phyloP scores from a whole-genome alignment of 2,329 filamentous ascomycete genomes.

The Pezicula carpinea region DNA sequence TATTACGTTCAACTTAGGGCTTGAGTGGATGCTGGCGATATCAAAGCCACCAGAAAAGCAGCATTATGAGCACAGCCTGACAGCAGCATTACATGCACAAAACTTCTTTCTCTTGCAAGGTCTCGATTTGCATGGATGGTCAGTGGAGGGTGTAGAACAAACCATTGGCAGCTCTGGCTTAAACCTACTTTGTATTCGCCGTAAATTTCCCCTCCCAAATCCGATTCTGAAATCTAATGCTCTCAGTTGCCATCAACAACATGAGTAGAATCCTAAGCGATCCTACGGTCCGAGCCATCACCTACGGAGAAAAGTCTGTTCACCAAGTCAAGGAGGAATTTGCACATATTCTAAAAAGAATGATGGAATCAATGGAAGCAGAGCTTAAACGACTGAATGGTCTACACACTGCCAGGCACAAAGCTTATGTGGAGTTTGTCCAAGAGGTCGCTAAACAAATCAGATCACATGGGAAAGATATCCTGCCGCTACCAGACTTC shows the following conservation, averaged over 20 bases:
- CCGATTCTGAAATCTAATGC: not conserved
- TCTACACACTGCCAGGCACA: conserved; percentile 10
- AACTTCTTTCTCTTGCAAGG: conserved; percentile 9
- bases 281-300: conserved; percentile 6
- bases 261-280: conserved; percentile 3
- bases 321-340: conserved; percentile 4
- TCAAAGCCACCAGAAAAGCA: conserved; percentile 44
- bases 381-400: conserved; percentile 16
- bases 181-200: not conserved
- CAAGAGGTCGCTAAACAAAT: conserved; percentile 19
- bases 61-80: conserved; percentile 46
- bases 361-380: conserved; percentile 22
- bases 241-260: not conserved
- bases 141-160: not conserved
- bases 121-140: not conserved
- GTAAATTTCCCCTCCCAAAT: not conserved
- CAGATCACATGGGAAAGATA: conserved; percentile 20
- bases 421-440: conserved; percentile 18
- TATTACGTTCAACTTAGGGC: conserved; percentile 35
- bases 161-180: not conserved
- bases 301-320: conserved; percentile 12
- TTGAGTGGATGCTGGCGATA: conserved; percentile 49
- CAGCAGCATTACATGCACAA: conserved; percentile 24
- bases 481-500: conserved; percentile 20
- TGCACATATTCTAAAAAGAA: conserved; percentile 14